phyloP scores from a whole-genome alignment of 352 stramenopile genomes.

The Pythium dissotocum region DNA sequence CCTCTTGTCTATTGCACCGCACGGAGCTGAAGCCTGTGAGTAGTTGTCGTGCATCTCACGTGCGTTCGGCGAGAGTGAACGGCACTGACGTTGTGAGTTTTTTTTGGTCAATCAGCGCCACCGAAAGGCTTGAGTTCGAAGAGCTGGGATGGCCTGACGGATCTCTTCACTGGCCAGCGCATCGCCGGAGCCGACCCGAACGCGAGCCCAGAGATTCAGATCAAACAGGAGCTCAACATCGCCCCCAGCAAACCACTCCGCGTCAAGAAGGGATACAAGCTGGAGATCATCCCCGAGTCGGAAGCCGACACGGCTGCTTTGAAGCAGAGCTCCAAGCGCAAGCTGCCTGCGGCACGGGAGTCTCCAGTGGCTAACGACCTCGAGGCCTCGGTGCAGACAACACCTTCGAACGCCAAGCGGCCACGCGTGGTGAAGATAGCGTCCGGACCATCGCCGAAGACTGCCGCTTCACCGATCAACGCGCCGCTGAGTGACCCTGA shows the following conservation, averaged over 20 bases:
- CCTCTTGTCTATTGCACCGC: constrained; percentile 55
- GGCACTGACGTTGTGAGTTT: background rate
- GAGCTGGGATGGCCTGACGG: constrained; percentile 60
- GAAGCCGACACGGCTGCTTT: background rate
- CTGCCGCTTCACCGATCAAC: background rate
- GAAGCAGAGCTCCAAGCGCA: constrained; percentile 1
- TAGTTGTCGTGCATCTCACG: constrained; percentile 5
- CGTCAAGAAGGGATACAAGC: constrained; percentile 23
- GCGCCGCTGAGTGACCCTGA: constrained; percentile 12
- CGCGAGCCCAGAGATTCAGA: background rate
- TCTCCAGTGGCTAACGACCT: background rate
- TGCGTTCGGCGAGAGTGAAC: background rate
- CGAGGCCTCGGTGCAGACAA: background rate
- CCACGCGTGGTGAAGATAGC: background rate
- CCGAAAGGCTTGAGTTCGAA: constrained; percentile 30
- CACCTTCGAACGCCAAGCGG: constrained; percentile 1
- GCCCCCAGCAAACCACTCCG: constrained; percentile 9
- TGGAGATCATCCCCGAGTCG: background rate
- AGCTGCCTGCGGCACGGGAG: background rate
- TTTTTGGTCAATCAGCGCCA: constrained; percentile 22
- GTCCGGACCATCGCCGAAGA: background rate
- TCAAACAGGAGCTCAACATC: background rate
- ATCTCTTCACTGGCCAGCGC: constrained; percentile 46
- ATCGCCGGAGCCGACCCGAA: background rate
- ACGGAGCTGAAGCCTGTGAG: constrained; percentile 31